Evolutionary conservation across 2,329 filamentous ascomycete genomes (phyloP), one percentile per base, ranked within the genome.

Genomic region (Aspergillus quadricinctus): DNA sequence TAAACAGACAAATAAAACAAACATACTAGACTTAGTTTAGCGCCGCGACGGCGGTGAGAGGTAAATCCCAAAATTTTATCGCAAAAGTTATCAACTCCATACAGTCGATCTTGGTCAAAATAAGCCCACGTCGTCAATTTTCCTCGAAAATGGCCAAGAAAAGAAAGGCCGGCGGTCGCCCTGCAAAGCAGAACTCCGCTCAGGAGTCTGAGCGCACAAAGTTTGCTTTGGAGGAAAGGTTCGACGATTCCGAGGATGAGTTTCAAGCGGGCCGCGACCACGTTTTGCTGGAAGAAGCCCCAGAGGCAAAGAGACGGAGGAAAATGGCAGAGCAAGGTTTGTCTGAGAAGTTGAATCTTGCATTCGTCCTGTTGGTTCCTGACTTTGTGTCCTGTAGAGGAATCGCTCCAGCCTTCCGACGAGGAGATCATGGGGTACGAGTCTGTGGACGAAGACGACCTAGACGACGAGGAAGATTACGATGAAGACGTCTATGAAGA

Each of bases 211-310:
- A 66, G 49, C 66, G 64, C 45, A 68, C 69, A 35, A 75, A 71
- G 55, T 77, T 72, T 51, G 67, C 70, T 52, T 58, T 72, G 21
- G 70, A 78, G 59, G 87, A 93, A 73, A 91, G 96, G 75, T 88
- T 99, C 65, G 90, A 92, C 62, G 88, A 97, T 72, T 95, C 92
- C 1, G 91, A 96, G 72, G 94, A 99, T 73, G 91, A 96, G 71
- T 96, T 96, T 72, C 90, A 93, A 67, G 80, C 92, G 57, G 88
- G 92, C 61, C 85, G 89, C 62, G 94, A 99, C 75, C 88, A 90
- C 69, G 86, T 99, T 60, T 75, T 93, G 67, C 81, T 99, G 40
- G 90, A 96, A 29, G 91, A 96, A 63, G 88, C 82, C 35, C 90
- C 88, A 14, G 83, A 85, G 41, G 86, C 86, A 29, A 97, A 97